phyloP scores from a whole-genome alignment of 495 filamentous ascomycete species.

The Aspergillus homomorphus region DNA sequence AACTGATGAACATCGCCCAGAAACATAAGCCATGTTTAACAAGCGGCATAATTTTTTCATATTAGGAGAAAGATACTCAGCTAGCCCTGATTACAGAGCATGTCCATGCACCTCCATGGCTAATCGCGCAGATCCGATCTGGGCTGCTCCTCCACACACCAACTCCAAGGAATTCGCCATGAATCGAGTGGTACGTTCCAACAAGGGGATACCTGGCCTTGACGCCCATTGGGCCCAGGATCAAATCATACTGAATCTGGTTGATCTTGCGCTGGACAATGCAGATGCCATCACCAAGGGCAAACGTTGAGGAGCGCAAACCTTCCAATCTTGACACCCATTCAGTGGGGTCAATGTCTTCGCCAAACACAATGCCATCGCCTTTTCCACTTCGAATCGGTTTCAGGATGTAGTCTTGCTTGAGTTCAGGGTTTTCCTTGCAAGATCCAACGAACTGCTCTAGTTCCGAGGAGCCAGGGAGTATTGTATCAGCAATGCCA shows the following conservation, averaged over 20 bases:
- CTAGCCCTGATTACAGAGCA: no score
- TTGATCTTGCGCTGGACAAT: constrained; percentile 32
- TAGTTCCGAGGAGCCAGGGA: constrained; percentile 22
- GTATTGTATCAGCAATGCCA: constrained; percentile 23
- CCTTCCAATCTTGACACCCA: constrained; percentile 28
- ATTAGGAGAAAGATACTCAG: no score
- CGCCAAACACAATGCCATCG: constrained; percentile 43
- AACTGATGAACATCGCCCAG: no score
- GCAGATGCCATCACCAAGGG: constrained; percentile 12
- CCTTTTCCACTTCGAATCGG: constrained; percentile 38
- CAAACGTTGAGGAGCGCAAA: constrained; percentile 8
- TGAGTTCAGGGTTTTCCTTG: constrained; percentile 4
- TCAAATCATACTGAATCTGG: constrained; percentile 24
- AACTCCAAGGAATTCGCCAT: constrained; percentile 25
- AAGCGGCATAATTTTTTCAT: no score
- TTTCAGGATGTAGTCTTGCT: constrained; percentile 38
- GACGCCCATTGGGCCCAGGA: constrained; percentile 6
- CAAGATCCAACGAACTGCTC: constrained; percentile 12
- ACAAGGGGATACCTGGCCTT: constrained; percentile 19
- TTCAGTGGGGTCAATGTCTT: constrained; percentile 23
- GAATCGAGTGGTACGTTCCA: constrained; percentile 27
- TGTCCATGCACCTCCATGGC: constrained; percentile 19
- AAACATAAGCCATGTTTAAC: no score
- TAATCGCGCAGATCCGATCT: constrained; percentile 18
- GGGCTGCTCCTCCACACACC: constrained; percentile 28